Evolutionary conservation across 2,329 filamentous ascomycete species (phyloP).

Genomic region (Fusarium sp.): DNA sequence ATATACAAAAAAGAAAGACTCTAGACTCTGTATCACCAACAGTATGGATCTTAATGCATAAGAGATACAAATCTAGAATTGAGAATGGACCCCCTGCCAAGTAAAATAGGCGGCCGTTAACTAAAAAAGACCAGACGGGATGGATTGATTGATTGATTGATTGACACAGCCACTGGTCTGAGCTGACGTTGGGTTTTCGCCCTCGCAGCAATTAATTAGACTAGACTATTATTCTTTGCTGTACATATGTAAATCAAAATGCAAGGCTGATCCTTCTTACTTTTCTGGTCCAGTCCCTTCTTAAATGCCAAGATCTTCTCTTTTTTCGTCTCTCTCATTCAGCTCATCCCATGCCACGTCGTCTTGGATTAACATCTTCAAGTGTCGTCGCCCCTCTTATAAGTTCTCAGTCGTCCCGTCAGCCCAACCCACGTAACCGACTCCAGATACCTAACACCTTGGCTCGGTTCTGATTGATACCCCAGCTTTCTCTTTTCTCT

Average conservation of each 20-base stretch:
- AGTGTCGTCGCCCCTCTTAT: constrained; percentile 7
- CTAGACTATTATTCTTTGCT: neutral
- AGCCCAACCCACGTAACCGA: constrained; percentile 12
- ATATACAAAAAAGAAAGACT: constrained; percentile 1
- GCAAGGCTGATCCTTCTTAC: constrained; percentile 15
- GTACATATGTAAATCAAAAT: neutral
- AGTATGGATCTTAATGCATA: constrained; percentile 8
- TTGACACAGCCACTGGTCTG: constrained; percentile 37
- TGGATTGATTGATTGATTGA: neutral
- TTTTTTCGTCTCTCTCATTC: neutral
- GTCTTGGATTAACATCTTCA: neutral
- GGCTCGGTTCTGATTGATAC: constrained; percentile 14
- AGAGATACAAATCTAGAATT: constrained; percentile 3
- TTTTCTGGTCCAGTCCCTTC: constrained; percentile 1
- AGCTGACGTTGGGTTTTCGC: constrained; percentile 46
- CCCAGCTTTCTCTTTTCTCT: neutral
- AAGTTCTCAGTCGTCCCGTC: constrained; percentile 5
- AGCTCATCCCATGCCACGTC: constrained; percentile 21
- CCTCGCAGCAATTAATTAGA: constrained; percentile 8
- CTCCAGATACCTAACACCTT: neutral
- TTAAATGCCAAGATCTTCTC: constrained; percentile 1
- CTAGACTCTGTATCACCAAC: constrained; percentile 1
- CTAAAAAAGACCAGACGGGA: neutral
- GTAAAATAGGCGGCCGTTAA: constrained; percentile 23
- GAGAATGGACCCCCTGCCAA: constrained; percentile 33